phyloP scores from a whole-genome alignment of 2,329 filamentous ascomycete species.

The Arachnopeziza araneosa region DNA sequence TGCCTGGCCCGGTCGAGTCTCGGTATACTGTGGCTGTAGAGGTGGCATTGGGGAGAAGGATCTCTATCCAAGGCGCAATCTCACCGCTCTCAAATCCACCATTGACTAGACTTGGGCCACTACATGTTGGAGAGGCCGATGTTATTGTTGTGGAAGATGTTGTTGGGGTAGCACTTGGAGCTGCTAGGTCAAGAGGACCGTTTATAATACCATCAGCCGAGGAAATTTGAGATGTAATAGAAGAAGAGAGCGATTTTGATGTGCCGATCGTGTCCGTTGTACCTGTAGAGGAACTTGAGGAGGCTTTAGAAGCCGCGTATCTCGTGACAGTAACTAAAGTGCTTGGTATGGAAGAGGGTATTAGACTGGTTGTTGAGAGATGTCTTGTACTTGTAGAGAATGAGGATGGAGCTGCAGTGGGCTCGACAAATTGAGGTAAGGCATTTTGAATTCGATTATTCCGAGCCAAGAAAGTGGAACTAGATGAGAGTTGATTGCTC shows the following conservation, averaged over 20 bases:
- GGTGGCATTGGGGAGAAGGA: background rate
- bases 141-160: background rate
- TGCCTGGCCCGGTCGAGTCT: background rate
- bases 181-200: background rate
- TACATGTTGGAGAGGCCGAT: background rate
- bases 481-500: no score
- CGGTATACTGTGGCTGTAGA: background rate
- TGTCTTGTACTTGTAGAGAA: no score
- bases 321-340: no score
- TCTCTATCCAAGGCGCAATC: background rate
- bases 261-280: background rate
- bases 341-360: no score
- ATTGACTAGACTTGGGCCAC: background rate
- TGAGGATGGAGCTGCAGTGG: no score
- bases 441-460: no score
- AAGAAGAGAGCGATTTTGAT: background rate
- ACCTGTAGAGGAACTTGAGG: background rate
- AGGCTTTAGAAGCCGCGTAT: background rate
- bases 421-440: no score
- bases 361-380: no score
- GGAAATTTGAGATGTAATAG: background rate
- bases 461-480: no score
- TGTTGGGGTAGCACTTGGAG: background rate
- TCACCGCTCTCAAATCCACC: background rate
- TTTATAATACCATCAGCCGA: background rate